Conservation (phyloP, 148 eudicot species). For the Fagopyrum homotropicum region DNA sequence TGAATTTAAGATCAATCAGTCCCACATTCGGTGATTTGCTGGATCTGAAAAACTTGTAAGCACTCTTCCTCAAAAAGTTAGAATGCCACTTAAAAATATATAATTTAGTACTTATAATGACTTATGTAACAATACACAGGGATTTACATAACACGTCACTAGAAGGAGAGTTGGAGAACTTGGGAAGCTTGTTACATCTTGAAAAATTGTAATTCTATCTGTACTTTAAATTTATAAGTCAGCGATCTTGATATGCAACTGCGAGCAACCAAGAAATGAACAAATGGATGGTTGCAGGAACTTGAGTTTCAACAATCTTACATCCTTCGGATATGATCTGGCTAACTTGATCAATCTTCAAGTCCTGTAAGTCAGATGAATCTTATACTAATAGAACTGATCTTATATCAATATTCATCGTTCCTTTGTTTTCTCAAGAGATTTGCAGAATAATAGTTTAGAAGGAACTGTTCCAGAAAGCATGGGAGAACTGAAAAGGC, state of each 20-base stretch:
- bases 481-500: slow-evolving; percentile 53
- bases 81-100: neutral
- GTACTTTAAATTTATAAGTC: neutral
- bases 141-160: slow-evolving; percentile 79
- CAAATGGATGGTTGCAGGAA: slow-evolving; percentile 38
- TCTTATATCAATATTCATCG: neutral
- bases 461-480: slow-evolving; percentile 55
- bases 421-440: slow-evolving; percentile 32
- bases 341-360: slow-evolving; percentile 49
- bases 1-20: slow-evolving; percentile 58
- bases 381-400: neutral
- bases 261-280: neutral
- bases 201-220: slow-evolving; percentile 42
- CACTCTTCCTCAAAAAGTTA: neutral
- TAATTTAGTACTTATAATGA: neutral
- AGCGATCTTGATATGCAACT: neutral
- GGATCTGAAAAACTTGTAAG: slow-evolving; percentile 65
- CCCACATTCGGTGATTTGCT: slow-evolving; percentile 73
- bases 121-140: slow-evolving; percentile 21
- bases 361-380: slow-evolving; percentile 46
- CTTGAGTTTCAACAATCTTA: slow-evolving; percentile 64
- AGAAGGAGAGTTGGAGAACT: slow-evolving; percentile 58
- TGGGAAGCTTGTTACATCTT: slow-evolving; percentile 60
- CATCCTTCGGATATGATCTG: slow-evolving; percentile 61
- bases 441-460: slow-evolving; percentile 62